Percentiles rank a stretch among this genome's conserved stretches.
These are phyloP conservation scores for Closterium sp. DNA, from an alignment of 139 green algal genomes.

Conservation along the genomic window DNA sequence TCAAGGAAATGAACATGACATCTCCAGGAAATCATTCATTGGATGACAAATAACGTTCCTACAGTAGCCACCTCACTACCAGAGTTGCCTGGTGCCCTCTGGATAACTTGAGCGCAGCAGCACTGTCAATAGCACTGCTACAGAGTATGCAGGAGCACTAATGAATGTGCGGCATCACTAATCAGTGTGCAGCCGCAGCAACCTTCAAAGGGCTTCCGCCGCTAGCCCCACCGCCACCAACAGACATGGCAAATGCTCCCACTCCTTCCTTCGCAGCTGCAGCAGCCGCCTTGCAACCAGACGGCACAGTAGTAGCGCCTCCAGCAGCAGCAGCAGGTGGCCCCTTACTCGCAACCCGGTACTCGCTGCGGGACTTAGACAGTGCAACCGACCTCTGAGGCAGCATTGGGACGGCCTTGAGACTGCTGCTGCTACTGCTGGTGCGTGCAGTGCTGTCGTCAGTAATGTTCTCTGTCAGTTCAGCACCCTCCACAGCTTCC, in stretches of 20 bases:
- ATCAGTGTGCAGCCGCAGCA: background rate
- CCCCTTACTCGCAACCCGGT: background rate
- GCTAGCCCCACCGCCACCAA: background rate
- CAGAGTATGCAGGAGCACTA: too few relatives aligned
- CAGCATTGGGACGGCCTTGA: background rate
- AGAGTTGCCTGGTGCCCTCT: too few relatives aligned
- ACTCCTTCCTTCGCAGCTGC: background rate
- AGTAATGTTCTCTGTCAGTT: background rate
- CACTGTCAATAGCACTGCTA: too few relatives aligned
- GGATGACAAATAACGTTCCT: too few relatives aligned
- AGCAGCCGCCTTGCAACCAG: background rate
- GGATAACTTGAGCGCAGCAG: too few relatives aligned
- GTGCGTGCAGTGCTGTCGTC: background rate
- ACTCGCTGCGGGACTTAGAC: background rate
- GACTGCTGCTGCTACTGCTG: background rate
- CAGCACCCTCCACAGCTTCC: background rate
- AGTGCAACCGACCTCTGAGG: background rate
- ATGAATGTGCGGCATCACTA: too few relatives aligned
- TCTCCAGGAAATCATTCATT: too few relatives aligned
- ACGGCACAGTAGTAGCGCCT: too few relatives aligned
- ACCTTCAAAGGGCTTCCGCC: background rate
- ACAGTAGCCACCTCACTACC: too few relatives aligned
- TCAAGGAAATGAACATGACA: too few relatives aligned
- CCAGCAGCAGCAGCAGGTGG: too few relatives aligned
- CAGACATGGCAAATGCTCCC: background rate